Evolutionary conservation across 345 rosid genomes (phyloP), one percentile per base, ranked within the genome.

Genomic region (Viola odorata): DNA sequence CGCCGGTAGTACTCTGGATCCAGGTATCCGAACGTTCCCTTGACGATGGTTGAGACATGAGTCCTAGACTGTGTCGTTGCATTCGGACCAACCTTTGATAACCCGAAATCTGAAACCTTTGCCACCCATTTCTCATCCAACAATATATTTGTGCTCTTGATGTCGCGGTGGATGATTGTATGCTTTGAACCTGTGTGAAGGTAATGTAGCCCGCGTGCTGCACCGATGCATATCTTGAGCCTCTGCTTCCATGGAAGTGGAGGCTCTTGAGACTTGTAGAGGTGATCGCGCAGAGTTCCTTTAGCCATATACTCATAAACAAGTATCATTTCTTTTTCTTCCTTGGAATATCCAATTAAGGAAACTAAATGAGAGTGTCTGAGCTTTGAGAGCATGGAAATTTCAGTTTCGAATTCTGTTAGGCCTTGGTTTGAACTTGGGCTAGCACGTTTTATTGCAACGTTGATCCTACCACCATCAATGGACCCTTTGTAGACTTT

Each of bases 401-500:
- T 61, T 32, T 61, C 64, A 3, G 64, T 61, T 45, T 48, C 37
- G 32, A 61, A 61, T 45, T 61, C 64, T 12, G 8, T 51, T 3
- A 61, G 23, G n/a, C 64, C 64, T 15, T 61, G 64, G 37, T 61
- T n/a, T 6, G 64, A 61, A 6, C n/a, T 44, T 7, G 48, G 64
- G 37, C 50, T 61, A 1, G 45, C 55, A 37, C 64, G 39, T 14
- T 63, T 68, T 44, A 76, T 68, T 3, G 74, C 80, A 16, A 61
- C 68, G 44, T 56, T 54, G 6, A 11, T 53, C 5, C 65, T 64
- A 10, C 68, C 60, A 0, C 64, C 65, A 2, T 72, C 73, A 3
- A 76, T 38, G 9, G 38, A 65, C 17, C 76, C 80, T 12, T 50
- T 64, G 68, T 68, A 76, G 7, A 72, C 80, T 52, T 72, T 72